Base-by-base conservation (phyloP, 1,284 basidiomycete genomes). In the Vanrija sp. region DNA sequence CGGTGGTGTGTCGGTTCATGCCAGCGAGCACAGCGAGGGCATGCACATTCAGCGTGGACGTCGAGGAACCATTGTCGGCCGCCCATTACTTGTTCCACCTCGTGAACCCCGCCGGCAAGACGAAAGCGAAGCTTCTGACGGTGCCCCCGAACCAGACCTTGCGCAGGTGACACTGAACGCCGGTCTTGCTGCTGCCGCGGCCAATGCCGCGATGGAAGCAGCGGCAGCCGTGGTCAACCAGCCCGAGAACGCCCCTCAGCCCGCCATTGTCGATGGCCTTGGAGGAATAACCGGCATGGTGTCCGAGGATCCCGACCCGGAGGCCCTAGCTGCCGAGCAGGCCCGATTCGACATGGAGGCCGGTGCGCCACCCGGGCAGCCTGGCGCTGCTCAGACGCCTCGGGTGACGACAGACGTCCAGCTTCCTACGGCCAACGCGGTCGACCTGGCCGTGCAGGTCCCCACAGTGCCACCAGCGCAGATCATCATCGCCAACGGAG, bases 401-500 rank as follows among this genome's bases (percentile, higher is more conserved):
- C 64, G 65, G 7, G 64, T 64, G 14, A 48, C 65, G 1, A 58
- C 65, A 1, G 64, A 67, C 26, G 54, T 57, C 16, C 57, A 49
- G 7, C 46, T 50, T n/a, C 44, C 44, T 21, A 58, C 55, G 12
- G 48, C 60, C 0, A 60, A 62, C 34, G 60, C 63, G 28, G 53
- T 51, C 16, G 62, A 65, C 49, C 51, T 59, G 15, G 57, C 60
- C 6, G 58, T 55, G 8, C 58, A 55, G 29, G 43, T 56, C 3
- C 60, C 65, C 4, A 21, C 54, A 1, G 50, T 43, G 10, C 63
- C 62, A 18, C 61, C 64, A 39, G 67, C 71, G 0, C 70, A 71
- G 49, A 73, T 74, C 54, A 76, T 77, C 64, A 76, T 76, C 28
- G 75, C 75, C 14, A 76, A 75, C 45, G 71, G 74, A 21, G 75